Evolutionary conservation across 2,329 filamentous ascomycete genomes (phyloP), one percentile per base, ranked within the genome.

Genomic region (Penicillium sp.): DNA sequence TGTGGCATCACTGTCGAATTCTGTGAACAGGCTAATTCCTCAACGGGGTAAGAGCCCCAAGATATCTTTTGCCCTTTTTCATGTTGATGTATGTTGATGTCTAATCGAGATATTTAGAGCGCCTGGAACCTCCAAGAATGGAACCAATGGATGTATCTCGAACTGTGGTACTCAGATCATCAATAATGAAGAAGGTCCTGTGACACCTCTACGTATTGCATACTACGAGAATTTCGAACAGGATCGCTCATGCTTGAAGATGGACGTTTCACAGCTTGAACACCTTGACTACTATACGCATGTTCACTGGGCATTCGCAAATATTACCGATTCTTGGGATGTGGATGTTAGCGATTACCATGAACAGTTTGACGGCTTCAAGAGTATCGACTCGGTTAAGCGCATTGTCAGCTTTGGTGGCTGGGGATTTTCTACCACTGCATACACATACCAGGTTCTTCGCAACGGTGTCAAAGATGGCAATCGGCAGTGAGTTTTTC

Each of bases 381-480:
- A n/a, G n/a, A n/a, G n/a, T n/a, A n/a, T n/a, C n/a, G n/a, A n/a
- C n/a, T n/a, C n/a, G n/a, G n/a, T n/a, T n/a, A n/a, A n/a, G n/a
- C n/a, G n/a, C n/a, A 69, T 77, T 29, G 23, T 76, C 8, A 68
- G 69, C 0, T 68, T 76, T 51, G 72, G 73, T 16, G 74, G 74
- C 22, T 75, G 74, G 74, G 59, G 57, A 16, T 69, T 71, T 47
- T 72, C 66, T 1, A 74, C 72, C 0, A 56, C 62, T 1, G 59
- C 65, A 0, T 57, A 42, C 4, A 71, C 69, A 0, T 73, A 66
- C 45, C 27, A 46, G 14, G 68, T 74, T 29, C 69, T 75, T 43
- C 63, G 72, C 7, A 46, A 69, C 6, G 49, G 63, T 31, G 61
- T 61, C 14, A 48, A 56, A 55, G 53, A 59, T 1, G 63, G 46